Evolutionary conservation across 345 rosid genomes (phyloP).

Genomic region (Gynandropsis gynandra): DNA sequence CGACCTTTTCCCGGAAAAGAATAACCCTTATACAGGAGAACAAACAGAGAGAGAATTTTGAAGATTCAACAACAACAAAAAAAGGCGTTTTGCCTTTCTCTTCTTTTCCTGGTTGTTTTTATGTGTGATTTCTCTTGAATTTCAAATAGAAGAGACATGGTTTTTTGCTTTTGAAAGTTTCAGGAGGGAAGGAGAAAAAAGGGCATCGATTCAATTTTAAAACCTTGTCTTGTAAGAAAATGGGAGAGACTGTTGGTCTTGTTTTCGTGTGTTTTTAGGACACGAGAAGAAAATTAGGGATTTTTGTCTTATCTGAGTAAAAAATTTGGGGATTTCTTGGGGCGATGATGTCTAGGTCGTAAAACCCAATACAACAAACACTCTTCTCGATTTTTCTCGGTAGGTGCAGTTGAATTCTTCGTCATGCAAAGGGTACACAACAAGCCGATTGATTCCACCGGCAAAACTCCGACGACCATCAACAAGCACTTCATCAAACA

Average conservation of each 20-base stretch:
- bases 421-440: conserved; percentile 26
- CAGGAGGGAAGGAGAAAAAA: conserved; percentile 18
- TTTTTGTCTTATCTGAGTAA: conserved; percentile 17
- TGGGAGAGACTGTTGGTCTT: conserved; percentile 10
- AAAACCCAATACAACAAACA: no score
- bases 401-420: neutral
- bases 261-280: conserved; percentile 25
- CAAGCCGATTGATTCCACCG: conserved; percentile 14
- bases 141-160: neutral
- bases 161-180: neutral
- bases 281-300: conserved; percentile 3
- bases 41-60: conserved; percentile 1
- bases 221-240: conserved; percentile 13
- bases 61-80: conserved; percentile 16
- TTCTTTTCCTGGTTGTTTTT: neutral
- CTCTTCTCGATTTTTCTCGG: neutral
- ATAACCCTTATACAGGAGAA: neutral
- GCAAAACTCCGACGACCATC: neutral
- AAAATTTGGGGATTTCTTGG: neutral
- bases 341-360: conserved; percentile 30
- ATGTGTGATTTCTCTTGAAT: conserved; percentile 9
- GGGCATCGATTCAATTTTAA: conserved; percentile 10
- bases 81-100: conserved; percentile 12
- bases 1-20: conserved; percentile 7
- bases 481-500: conserved; percentile 1